phyloP scores from a whole-genome alignment of 75 land plant genomes.

The Adiantum capillusveneris region DNA sequence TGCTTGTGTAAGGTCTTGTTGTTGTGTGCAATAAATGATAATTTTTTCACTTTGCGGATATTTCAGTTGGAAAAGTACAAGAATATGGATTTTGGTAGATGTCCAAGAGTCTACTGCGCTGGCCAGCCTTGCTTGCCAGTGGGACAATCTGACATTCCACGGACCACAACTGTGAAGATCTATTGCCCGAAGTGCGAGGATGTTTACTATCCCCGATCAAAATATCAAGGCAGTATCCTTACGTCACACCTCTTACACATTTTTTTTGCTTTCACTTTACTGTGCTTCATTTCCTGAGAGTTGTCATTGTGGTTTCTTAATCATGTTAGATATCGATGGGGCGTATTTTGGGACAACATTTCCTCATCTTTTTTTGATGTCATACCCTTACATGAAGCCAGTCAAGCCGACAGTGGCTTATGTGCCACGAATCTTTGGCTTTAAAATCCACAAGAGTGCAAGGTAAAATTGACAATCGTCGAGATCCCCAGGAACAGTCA shows the following conservation, averaged over 20 bases:
- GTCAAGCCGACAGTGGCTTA: constrained; percentile 63
- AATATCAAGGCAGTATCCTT: constrained; percentile 85
- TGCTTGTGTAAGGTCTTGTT: too few relatives aligned
- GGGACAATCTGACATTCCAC: constrained; percentile 70
- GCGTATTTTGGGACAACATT: constrained; percentile 87
- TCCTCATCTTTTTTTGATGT: constrained; percentile 84
- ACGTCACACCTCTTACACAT: not conserved
- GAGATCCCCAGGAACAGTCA: too few relatives aligned
- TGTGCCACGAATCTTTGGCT: constrained; percentile 78
- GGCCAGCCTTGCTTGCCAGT: constrained; percentile 80
- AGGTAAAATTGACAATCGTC: too few relatives aligned
- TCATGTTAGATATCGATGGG: constrained; percentile 63
- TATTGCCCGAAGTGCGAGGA: constrained; percentile 85
- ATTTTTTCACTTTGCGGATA: too few relatives aligned
- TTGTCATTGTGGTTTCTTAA: not conserved
- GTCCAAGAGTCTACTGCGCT: constrained; percentile 70
- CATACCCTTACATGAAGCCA: constrained; percentile 77
- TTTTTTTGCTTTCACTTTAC: not conserved
- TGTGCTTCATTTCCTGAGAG: not conserved
- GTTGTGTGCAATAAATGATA: too few relatives aligned
- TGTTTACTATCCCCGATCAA: constrained; percentile 62
- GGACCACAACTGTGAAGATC: constrained; percentile 57
- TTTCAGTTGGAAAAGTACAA: constrained; percentile 65
- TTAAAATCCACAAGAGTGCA: constrained; percentile 58
- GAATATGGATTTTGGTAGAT: constrained; percentile 64